These are phyloP conservation scores for Phytophthora crassamura DNA, from an alignment of 352 stramenopile species.

Conservation along the genomic window DNA sequence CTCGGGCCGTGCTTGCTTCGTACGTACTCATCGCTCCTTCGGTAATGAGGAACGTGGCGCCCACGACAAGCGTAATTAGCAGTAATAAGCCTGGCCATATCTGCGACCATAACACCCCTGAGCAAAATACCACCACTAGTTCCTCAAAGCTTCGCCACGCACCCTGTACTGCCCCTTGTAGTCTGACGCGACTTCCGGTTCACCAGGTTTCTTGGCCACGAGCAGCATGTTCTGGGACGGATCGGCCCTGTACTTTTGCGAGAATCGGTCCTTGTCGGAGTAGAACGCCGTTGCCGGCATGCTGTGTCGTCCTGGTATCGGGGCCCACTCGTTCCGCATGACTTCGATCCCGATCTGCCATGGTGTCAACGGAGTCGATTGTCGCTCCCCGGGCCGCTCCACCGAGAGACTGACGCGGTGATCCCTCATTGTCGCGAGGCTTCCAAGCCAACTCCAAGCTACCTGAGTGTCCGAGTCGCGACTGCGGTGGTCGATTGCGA, in stretches of 20 bases:
- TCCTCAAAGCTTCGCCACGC: slow-evolving; percentile 19
- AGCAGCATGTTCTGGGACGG: slow-evolving; percentile 32
- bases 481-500: not conserved
- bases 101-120: slow-evolving; percentile 28
- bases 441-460: not conserved
- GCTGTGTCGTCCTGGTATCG: slow-evolving; percentile 1
- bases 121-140: not conserved
- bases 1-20: slow-evolving; percentile 27
- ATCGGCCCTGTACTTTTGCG: slow-evolving; percentile 17
- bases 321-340: slow-evolving; percentile 16
- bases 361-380: slow-evolving; percentile 26
- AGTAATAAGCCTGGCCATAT: slow-evolving; percentile 71
- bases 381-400: slow-evolving; percentile 11
- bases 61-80: slow-evolving; percentile 47
- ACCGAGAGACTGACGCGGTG: slow-evolving; percentile 27
- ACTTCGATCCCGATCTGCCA: slow-evolving; percentile 35
- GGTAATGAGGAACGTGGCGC: slow-evolving; percentile 42
- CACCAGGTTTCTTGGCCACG: slow-evolving; percentile 40
- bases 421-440: slow-evolving; percentile 21
- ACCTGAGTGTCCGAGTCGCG: not conserved
- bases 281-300: slow-evolving; percentile 36
- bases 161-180: slow-evolving; percentile 56
- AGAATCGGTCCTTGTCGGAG: slow-evolving; percentile 36
- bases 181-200: slow-evolving; percentile 36
- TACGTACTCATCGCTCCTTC: slow-evolving; percentile 41